These are phyloP conservation scores for Talaromyces sp. DNA, from an alignment of 2,329 filamentous ascomycete species.

Conservation along the genomic window DNA sequence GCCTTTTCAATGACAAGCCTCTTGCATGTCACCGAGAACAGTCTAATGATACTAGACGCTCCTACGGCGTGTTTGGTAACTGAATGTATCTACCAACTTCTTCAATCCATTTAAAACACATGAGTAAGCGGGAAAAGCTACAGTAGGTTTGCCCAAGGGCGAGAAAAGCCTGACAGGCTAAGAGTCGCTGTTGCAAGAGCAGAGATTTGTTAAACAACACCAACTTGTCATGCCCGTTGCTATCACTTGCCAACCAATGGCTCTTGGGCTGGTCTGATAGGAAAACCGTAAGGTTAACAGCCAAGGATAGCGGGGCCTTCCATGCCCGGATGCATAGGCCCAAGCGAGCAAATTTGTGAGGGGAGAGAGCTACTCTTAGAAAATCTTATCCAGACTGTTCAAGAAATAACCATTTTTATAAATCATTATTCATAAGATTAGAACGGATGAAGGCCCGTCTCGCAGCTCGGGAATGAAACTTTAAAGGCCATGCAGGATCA, in stretches of 20 bases:
- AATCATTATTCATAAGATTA: background rate
- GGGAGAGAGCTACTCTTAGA: background rate
- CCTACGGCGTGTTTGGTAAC: background rate
- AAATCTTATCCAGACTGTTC: background rate
- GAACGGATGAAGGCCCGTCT: background rate
- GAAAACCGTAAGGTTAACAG: background rate
- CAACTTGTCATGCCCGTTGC: background rate
- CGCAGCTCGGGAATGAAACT: conserved; percentile 21
- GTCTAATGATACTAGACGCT: background rate
- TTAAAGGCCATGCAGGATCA: conserved; percentile 25
- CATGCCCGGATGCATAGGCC: background rate
- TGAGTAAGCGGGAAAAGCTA: background rate
- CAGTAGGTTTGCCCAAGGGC: background rate
- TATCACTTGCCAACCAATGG: background rate
- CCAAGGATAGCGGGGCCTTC: background rate
- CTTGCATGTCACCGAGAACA: background rate
- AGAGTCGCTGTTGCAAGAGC: background rate
- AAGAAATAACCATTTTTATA: background rate
- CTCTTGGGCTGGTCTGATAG: background rate
- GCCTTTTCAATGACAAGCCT: background rate
- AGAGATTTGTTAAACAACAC: background rate
- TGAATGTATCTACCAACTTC: background rate
- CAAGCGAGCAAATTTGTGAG: background rate
- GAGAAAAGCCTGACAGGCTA: background rate
- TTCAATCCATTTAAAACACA: background rate